A percentile compares a stretch with the other conserved stretches of the same genome.
phyloP scores from a whole-genome alignment of 2,329 filamentous ascomycete species.

The Xylariaceae sp. region DNA sequence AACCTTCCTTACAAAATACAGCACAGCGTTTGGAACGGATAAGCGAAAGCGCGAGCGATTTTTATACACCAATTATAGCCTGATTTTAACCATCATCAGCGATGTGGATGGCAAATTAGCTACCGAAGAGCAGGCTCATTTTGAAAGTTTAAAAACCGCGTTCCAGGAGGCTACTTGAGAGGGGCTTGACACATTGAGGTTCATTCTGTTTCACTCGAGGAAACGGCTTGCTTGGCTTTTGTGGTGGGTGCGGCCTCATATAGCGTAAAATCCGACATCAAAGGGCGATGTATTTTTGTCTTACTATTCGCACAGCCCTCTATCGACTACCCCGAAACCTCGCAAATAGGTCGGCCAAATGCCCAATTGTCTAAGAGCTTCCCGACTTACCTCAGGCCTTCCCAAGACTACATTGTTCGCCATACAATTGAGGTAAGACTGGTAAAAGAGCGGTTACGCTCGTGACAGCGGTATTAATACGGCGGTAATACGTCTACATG shows the following conservation, averaged over 20 bases:
- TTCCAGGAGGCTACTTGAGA: constrained; percentile 45
- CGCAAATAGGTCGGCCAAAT: too few species aligned
- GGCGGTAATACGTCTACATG: too few species aligned
- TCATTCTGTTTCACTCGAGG: background rate
- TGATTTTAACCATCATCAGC: constrained; percentile 88
- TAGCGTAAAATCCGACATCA: background rate
- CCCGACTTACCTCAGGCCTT: too few species aligned
- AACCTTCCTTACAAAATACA: constrained; percentile 70
- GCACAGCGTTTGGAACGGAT: constrained; percentile 67
- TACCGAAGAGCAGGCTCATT: constrained; percentile 68
- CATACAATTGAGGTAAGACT: too few species aligned
- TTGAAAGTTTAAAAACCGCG: constrained; percentile 58
- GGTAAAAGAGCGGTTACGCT: too few species aligned
- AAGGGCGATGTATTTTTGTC: too few species aligned
- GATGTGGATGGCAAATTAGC: constrained; percentile 69
- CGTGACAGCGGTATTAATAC: too few species aligned
- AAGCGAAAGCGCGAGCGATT: constrained; percentile 79
- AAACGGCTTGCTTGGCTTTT: constrained; percentile 9
- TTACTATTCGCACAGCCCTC: too few species aligned
- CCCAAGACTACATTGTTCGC: too few species aligned
- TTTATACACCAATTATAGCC: constrained; percentile 90
- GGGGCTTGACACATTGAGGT: background rate
- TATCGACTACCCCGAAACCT: too few species aligned
- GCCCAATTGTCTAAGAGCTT: too few species aligned
- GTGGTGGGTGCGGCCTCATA: too few species aligned